phyloP scores from a whole-genome alignment of 176 grass and related monocot genomes.

The Carex parvula region DNA sequence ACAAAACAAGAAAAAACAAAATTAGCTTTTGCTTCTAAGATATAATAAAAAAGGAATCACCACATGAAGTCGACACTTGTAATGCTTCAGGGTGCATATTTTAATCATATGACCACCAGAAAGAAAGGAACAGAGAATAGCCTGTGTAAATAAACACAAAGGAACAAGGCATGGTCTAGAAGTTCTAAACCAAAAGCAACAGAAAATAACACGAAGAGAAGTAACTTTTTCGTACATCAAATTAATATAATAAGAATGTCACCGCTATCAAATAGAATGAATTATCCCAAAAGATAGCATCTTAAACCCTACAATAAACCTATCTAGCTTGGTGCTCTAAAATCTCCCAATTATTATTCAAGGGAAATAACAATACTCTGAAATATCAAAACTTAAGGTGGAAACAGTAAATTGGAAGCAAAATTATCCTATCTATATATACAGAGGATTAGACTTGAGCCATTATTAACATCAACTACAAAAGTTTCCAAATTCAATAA shows the following conservation, averaged over 20 bases:
- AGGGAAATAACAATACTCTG: neutral
- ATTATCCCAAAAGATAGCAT: neutral
- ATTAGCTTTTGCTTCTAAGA: neutral
- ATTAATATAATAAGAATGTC: neutral
- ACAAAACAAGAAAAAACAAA: neutral
- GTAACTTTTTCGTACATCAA: neutral
- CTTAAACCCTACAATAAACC: neutral
- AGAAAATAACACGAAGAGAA: neutral
- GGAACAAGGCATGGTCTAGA: neutral
- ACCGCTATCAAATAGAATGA: neutral
- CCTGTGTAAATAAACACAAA: neutral
- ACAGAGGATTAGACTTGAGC: neutral
- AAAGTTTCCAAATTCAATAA: neutral
- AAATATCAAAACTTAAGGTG: neutral
- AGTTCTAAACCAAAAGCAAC: neutral
- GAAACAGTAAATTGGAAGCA: neutral
- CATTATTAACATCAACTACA: neutral
- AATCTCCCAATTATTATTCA: neutral
- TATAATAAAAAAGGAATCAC: neutral
- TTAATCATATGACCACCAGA: neutral
- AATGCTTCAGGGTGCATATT: conserved; percentile 13
- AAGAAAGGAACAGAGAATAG: neutral
- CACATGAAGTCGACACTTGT: neutral
- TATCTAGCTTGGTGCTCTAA: neutral
- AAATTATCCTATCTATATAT: neutral